These are phyloP conservation scores for Pseudomonodictys pantanalensis DNA, from an alignment of 495 filamentous ascomycete genomes.

Conservation along the genomic window DNA sequence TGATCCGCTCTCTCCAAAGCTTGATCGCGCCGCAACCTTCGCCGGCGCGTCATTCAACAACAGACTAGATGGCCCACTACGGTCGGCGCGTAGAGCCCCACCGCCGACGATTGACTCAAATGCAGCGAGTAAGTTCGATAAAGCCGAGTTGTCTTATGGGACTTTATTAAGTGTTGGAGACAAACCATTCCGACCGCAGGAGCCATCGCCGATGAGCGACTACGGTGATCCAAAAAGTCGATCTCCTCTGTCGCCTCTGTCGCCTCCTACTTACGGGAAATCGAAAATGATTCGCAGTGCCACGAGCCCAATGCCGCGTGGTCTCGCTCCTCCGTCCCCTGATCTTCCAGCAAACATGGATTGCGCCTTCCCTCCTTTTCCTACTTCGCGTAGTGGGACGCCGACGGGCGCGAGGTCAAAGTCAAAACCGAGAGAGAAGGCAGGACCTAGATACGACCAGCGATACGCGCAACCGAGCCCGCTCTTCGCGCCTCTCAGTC, in stretches of 20 bases:
- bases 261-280: no score
- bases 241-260: slow-evolving; percentile 56
- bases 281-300: slow-evolving; percentile 46
- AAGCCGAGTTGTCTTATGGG: neutral
- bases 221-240: slow-evolving; percentile 55
- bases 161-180: slow-evolving; percentile 12
- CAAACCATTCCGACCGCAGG: slow-evolving; percentile 36
- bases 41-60: slow-evolving; percentile 13
- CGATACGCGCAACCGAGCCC: slow-evolving; percentile 43
- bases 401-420: slow-evolving; percentile 43
- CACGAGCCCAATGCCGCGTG: slow-evolving; percentile 46
- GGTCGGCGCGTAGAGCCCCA: slow-evolving; percentile 36
- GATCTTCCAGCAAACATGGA: slow-evolving; percentile 52
- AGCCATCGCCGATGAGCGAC: slow-evolving; percentile 49
- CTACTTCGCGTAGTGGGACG: slow-evolving; percentile 46
- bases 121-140: slow-evolving; percentile 54
- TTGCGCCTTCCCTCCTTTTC: slow-evolving; percentile 61
- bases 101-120: slow-evolving; percentile 56
- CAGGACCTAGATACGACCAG: slow-evolving; percentile 36
- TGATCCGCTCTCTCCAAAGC: slow-evolving; percentile 19
- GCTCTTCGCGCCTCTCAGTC: slow-evolving; percentile 50
- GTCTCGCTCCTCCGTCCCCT: slow-evolving; percentile 41
- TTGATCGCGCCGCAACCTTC: slow-evolving; percentile 27
- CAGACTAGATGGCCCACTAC: slow-evolving; percentile 14
- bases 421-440: slow-evolving; percentile 38